Evolutionary conservation across 2,329 filamentous ascomycete genomes (phyloP), one percentile per base, ranked within the genome.

Genomic region (Colletotrichum trifolii): DNA sequence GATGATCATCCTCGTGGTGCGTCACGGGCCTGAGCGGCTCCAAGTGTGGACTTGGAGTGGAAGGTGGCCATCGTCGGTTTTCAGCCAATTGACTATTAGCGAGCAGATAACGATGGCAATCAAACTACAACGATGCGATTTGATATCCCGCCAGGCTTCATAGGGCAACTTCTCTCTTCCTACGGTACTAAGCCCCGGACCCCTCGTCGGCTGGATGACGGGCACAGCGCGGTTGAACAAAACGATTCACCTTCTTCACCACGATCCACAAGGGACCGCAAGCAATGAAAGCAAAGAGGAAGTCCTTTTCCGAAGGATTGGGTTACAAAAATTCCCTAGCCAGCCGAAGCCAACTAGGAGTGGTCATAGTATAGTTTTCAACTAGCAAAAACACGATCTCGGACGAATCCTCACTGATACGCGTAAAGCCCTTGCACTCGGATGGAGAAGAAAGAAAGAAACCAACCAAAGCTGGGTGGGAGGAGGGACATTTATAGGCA

Each of bases 301-400:
- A 12, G 12, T 33, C 49, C 48, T 34, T 38, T 47, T 72, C 68
- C 77, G 70, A 75, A 72, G 73, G 47, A 11, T 50, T 45, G 52
- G 38, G 74, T 73, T 83, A 86, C 90, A 93, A 93, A 93, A 90
- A 93, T 93, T 93, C 91, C 90, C 85, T 85, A 82, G 81, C 87
- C 86, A 85, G 83, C 85, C 82, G 83, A 85, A 86, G 85, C 89
- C 87, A 86, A 85, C 73, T 81, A 85, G 83, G 83, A 94, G 91
- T 84, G 84, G 90, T 92, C 90, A 91, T 87, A 57, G 84, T 85
- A 83, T 91, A 92, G 89, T 91, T 92, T 91, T 91, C 90, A 92
- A 92, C 89, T 91, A 93, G 91, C 91, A 93, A 92, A 91, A 92
- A 92, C 85, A 87, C 87, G 86, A 87, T 88, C 89, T 93, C 91